Evolutionary conservation across 208 protist species (phyloP).

Genomic region (Tritrichomonas musculus): DNA sequence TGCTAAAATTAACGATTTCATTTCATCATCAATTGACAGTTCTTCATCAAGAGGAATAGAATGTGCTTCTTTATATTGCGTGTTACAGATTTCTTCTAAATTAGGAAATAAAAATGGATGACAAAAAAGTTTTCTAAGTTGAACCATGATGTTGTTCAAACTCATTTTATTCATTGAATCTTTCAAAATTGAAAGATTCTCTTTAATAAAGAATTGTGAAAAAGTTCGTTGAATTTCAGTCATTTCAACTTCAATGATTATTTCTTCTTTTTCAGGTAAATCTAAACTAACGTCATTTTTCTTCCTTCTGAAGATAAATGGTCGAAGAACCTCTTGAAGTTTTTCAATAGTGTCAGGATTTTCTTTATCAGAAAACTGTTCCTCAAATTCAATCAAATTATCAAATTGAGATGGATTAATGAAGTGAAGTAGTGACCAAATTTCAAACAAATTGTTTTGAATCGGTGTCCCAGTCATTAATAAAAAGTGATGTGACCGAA

Average conservation of each 20-base stretch:
- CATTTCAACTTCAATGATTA: too few relatives aligned
- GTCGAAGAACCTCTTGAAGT: conserved; percentile 38
- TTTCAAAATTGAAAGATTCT: conserved; percentile 55
- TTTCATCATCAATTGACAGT: conserved; percentile 25
- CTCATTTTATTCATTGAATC: neutral
- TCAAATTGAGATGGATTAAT: conserved; percentile 61
- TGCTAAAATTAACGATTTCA: neutral
- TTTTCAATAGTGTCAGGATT: neutral
- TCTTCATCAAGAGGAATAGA: neutral
- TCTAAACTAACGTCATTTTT: conserved; percentile 85
- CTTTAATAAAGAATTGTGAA: too few relatives aligned
- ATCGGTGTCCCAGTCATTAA: conserved; percentile 65
- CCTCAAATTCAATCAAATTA: conserved; percentile 50
- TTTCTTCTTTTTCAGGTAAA: conserved; percentile 65
- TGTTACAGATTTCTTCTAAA: conserved; percentile 49
- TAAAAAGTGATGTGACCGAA: conserved; percentile 47
- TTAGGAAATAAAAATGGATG: conserved; percentile 61
- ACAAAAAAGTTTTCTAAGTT: conserved; percentile 76
- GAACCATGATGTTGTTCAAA: conserved; percentile 52
- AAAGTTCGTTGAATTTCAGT: too few relatives aligned
- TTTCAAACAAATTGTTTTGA: conserved; percentile 55
- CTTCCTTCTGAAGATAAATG: conserved; percentile 69
- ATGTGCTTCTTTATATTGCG: neutral
- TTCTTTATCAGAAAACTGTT: conserved; percentile 41
- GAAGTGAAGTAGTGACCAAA: conserved; percentile 69